Percentiles rank a stretch among this genome's conserved stretches.
These are phyloP conservation scores for Spergularia azorica DNA, from an alignment of 179 eudicot species.

Conservation along the genomic window DNA sequence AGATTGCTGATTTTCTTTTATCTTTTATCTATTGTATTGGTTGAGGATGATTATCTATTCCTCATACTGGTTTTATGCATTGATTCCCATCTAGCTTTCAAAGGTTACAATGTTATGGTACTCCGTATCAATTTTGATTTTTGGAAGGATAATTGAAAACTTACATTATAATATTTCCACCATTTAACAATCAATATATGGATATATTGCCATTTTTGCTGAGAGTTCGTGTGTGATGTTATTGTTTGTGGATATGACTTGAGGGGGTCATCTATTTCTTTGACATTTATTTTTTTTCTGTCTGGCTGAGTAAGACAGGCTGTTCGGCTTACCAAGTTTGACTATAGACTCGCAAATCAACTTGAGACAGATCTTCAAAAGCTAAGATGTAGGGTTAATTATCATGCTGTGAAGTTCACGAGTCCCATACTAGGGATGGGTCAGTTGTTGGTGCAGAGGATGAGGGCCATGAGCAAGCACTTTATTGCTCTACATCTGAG, in stretches of 20 bases:
- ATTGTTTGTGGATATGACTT: conserved; percentile 8
- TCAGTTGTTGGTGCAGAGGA: conserved; percentile 58
- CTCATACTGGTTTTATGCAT: not conserved
- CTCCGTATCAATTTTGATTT: not conserved
- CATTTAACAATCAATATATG: not conserved
- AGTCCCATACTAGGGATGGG: conserved; percentile 80
- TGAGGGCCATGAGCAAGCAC: conserved; percentile 78
- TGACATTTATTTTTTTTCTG: conserved; percentile 17
- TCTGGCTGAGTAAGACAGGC: conserved; percentile 58
- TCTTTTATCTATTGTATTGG: conserved; percentile 7
- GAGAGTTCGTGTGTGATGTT: not conserved
- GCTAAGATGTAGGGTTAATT: conserved; percentile 95
- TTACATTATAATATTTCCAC: not conserved
- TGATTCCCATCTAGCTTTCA: not conserved
- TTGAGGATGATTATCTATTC: not conserved
- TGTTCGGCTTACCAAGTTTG: conserved; percentile 91
- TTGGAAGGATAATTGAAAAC: too few species aligned
- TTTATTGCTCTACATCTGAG: conserved; percentile 92
- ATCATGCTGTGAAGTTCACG: conserved; percentile 85
- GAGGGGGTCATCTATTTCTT: conserved; percentile 11
- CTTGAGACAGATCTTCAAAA: conserved; percentile 80
- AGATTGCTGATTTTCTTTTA: not conserved
- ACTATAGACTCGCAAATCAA: conserved; percentile 91
- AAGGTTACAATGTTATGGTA: conserved; percentile 6
- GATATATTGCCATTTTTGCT: not conserved